Base-by-base conservation (phyloP, 176 grass and related monocot species). In the Alopecurus myosuroides region DNA sequence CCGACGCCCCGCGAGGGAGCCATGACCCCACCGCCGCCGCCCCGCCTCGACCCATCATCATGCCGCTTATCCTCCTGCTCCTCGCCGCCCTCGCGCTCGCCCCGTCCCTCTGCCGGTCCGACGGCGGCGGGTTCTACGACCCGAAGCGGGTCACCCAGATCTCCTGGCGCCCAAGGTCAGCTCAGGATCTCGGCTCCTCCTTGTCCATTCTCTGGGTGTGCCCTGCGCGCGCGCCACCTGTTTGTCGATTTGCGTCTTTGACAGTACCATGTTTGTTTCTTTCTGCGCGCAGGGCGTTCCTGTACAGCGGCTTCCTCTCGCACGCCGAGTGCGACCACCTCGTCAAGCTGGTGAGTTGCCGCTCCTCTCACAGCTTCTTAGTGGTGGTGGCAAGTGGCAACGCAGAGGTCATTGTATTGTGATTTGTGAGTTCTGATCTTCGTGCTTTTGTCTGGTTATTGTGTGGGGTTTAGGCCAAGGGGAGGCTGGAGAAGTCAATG, bases 301-400 rank as follows among this genome's bases (percentile, higher is more conserved):
- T 89, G 20, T 91, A 93, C 74, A 89, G 80, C 81, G 85, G 85
- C 25, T 96, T 96, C 74, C 94, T 96, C 64, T 89, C 89, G 26
- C 42, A 87, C 42, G 37, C 37, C 39, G 94, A 93, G 64, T 89
- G 91, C 82, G 91, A 93, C 86, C 91, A 96, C 78, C 51, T 93
- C 45, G 48, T 96, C 30, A 41, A 80, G 4, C 79, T 96, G 86
- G 94, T 96, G 77, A 83, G 84, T 55, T 12, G 28, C 71, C 29
- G 28, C 49, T 11, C 19, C 18, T 29, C 13, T 15, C 42, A 5
- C 23, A 26, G 6, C 20, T 82, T 51, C 3, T 9, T 40, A 58
- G 8, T 33, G 36, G 13, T 19, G 53, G 40, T 29, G 23, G 15
- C 22, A 10, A 53, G 19, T n/a, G 20, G 3, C 15, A 64, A 34